Percentiles rank a stretch among this genome's conserved stretches.
Conservation (phyloP, 2,329 filamentous ascomycete species). For the Aspergillus sp. region DNA sequence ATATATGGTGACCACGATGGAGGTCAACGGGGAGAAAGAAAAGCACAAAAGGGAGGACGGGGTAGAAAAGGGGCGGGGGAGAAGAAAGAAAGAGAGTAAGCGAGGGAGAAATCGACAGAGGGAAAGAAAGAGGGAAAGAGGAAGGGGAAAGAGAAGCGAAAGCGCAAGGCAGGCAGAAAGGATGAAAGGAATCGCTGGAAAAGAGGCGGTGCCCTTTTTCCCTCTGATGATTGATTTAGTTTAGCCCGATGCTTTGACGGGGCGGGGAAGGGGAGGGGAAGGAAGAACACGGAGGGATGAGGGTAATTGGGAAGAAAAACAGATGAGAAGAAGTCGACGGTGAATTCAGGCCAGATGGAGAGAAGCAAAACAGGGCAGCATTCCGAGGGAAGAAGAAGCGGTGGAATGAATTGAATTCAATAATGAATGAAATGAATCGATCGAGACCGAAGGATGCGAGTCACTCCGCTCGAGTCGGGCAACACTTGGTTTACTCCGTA, state of each 20-base stretch:
- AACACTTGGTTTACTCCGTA: too few relatives aligned
- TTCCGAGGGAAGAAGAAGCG: not conserved
- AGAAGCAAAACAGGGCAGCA: not conserved
- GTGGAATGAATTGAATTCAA: not conserved
- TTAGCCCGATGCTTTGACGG: not conserved
- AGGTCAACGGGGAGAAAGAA: slow-evolving; percentile 13
- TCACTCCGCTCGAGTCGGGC: too few relatives aligned
- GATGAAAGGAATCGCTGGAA: slow-evolving; percentile 10
- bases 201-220: slow-evolving; percentile 6
- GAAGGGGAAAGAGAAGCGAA: slow-evolving; percentile 10
- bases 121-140: slow-evolving; percentile 9
- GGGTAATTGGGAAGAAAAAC: not conserved
- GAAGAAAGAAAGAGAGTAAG: not conserved
- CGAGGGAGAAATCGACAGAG: slow-evolving; percentile 7
- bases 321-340: not conserved
- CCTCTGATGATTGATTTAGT: not conserved
- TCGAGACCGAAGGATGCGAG: not conserved
- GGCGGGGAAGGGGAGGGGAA: not conserved
- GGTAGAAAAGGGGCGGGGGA: slow-evolving; percentile 1
- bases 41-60: slow-evolving; percentile 9
- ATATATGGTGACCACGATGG: slow-evolving; percentile 31
- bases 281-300: not conserved
- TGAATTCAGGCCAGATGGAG: not conserved
- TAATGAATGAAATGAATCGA: not conserved
- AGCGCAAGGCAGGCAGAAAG: slow-evolving; percentile 7